Conservation (phyloP, 192 early-diverging fungal species). For the Coemansia aciculifera region DNA sequence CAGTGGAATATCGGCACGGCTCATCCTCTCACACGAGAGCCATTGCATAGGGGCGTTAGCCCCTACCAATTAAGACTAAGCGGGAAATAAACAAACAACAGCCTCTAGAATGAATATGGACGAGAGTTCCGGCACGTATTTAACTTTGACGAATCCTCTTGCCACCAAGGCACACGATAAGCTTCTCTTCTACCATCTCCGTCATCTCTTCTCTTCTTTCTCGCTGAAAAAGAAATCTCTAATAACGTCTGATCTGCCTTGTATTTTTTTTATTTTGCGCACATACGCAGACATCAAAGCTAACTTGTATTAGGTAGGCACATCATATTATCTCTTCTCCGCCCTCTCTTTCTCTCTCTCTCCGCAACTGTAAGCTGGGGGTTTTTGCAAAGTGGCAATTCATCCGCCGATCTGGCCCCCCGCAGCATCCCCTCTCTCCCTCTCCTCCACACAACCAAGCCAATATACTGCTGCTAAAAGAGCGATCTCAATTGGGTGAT, state of each 20-base stretch:
- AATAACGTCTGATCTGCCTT: not conserved
- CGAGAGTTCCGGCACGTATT: not conserved
- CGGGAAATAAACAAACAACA: not conserved
- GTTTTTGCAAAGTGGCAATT: conserved; percentile 5
- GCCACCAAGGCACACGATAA: not conserved
- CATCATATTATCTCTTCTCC: not conserved
- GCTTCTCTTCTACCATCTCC: not conserved
- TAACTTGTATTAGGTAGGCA: not conserved
- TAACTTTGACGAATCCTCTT: not conserved
- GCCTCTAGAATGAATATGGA: not conserved
- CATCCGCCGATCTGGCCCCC: conserved; percentile 4
- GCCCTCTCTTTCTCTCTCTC: not conserved
- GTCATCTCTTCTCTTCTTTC: not conserved
- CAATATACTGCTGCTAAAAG: not conserved
- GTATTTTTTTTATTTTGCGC: not conserved
- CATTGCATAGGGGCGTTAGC: not conserved
- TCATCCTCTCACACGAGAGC: not conserved
- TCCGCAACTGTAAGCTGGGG: not conserved
- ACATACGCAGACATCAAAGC: not conserved
- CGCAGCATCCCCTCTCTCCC: not conserved
- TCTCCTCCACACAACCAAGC: not conserved
- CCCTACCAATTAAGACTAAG: not conserved
- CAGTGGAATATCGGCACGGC: not conserved
- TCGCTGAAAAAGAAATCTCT: not conserved
- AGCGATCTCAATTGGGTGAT: not conserved